These are phyloP conservation scores for Rhizopogon vulgaris DNA, from an alignment of 768 basidiomycete genomes.

Conservation along the genomic window DNA sequence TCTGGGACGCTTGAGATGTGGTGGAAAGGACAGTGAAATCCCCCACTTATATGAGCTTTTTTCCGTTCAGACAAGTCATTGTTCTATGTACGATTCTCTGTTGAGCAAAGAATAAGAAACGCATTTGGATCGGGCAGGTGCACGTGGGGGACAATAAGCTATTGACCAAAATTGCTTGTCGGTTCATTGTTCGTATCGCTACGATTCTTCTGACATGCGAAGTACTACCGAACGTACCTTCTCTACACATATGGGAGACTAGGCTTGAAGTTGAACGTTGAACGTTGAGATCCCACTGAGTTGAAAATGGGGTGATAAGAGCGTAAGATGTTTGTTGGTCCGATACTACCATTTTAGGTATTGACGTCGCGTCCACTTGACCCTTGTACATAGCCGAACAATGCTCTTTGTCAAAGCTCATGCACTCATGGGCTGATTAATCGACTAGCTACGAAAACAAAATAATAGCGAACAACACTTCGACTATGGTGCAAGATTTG, in stretches of 20 bases:
- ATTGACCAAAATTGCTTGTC: neutral
- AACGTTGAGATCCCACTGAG: no score
- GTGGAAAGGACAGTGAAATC: neutral
- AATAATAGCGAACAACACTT: neutral
- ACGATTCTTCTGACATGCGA: no score
- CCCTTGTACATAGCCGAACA: neutral
- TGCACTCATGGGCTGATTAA: neutral
- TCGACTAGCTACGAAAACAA: neutral
- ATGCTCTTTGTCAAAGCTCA: neutral
- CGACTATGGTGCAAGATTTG: neutral
- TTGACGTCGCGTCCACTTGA: no score
- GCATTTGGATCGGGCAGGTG: neutral
- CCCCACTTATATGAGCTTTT: constrained; percentile 16
- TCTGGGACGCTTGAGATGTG: neutral
- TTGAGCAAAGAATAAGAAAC: neutral
- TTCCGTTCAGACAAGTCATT: constrained; percentile 7
- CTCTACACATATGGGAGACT: no score
- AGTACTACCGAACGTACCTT: no score
- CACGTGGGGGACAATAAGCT: constrained; percentile 9
- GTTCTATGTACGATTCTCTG: constrained; percentile 6
- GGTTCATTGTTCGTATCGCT: neutral
- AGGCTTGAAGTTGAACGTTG: no score
- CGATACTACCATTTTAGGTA: neutral
- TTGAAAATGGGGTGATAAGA: neutral
- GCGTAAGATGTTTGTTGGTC: neutral